Evolutionary conservation across 2,329 filamentous ascomycete species (phyloP), one percentile per base, ranked within the genome.

Genomic region (Diatrype stigma): DNA sequence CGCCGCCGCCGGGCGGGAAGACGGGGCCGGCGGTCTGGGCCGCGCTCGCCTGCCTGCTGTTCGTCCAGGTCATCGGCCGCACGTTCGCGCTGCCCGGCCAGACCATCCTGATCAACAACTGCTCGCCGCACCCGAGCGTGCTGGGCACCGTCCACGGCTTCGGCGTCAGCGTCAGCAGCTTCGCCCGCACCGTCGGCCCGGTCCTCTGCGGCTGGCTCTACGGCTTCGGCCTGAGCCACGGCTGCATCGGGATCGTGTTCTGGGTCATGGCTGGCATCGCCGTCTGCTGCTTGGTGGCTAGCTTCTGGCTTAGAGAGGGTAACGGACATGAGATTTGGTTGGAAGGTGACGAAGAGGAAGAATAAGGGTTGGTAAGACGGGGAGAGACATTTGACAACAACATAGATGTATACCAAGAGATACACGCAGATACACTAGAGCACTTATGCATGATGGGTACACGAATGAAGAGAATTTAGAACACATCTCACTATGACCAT

Each of bases 291-390:
- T 64, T 75, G 17, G 52, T 79, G 4, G 75, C 77, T 5, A 84
- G 79, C 48, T 73, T 76, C 57, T 75, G 78, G 52, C 78, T 86
- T 8, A 70, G 68, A 47, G 84, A 87, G 56, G 83, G 84, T 0
- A 71, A 84, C 59, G 84, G 84, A 0, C 82, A 86, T 63, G 84
- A 86, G 64, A 80, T 87, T 44, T 74, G 82, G 73, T 63, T 87
- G 2, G 80, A 84, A 26, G 84, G 82, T 0, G 84, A 86, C 55
- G 75, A 80, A 26, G 77, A 78, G 30, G 72, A 71, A 0, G 63
- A 67, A 1, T 61, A 64, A 47, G 63, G 62, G 5, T 45, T 49
- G 45, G 21, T 45, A 46, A 19, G 46, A 49, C 19, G 26, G 30
- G 17, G 22, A 48, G 50, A 52, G 37, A 49, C 50, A 42, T 38